Base-by-base conservation (phyloP, 352 stramenopile species). In the Pythium pectinolyticum region DNA sequence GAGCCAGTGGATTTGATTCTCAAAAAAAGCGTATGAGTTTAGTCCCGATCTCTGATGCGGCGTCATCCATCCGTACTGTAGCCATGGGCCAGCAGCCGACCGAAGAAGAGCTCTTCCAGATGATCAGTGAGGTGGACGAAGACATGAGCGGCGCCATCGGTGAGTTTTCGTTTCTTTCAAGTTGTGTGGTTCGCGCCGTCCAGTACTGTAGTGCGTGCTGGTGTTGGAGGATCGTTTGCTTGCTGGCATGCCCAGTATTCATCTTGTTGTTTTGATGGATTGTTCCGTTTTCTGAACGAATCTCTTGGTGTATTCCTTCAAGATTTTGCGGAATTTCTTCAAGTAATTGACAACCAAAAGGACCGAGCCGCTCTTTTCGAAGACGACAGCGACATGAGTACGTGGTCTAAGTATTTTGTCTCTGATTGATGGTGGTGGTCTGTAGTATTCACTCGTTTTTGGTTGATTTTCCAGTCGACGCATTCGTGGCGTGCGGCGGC, bases 321-420 rank as follows among this genome's bases (percentile, higher is more conserved):
- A 92, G 96, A 99, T 65, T 99, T 99, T 81, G 90, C 92, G 57
- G 96, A 99, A 66, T 99, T 99, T 65, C 77, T 99, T 24, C 97
- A 98, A 74, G 94, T 99, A 30, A 98, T 99, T 48, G 96, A 98
- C 72, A 98, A 97, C 54, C 96, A 99, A 70, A 99, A 99, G 68
- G 94, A 98, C 58, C 78, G 92, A 25, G 94, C 95, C 4, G 87
- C 92, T 37, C 92, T 98, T 69, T 97, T 98, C 68, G 94, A 98
- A 68, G 94, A 98, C 58, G 96, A 99, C 70, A 98, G 92, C 57
- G 96, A 99, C 60, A 98, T 99, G 94, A 97, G 82, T 92, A 66
- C 25, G 82, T 63, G 19, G n/a, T 49, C n/a, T 12, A n/a, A 14
- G 41, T 49, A 4, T 9, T 28, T 15, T 49, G 41, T 10, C 5